phyloP scores from a whole-genome alignment of 495 filamentous ascomycete genomes.

The Hypomontagnella submonticulosa region DNA sequence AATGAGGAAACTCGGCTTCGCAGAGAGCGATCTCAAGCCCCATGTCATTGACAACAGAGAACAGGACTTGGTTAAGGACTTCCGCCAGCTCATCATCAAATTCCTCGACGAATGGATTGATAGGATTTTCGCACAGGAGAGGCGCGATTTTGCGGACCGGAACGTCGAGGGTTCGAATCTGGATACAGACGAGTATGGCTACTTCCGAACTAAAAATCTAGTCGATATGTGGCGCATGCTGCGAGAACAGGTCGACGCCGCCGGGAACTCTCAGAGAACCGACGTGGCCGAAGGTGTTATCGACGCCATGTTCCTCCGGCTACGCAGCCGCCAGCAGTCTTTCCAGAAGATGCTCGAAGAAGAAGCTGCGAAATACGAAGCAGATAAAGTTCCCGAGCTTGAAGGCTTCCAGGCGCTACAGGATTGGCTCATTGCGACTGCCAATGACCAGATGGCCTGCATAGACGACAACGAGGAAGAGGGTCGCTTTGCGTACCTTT shows the following conservation, averaged over 20 bases:
- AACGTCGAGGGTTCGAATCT: conserved; percentile 76
- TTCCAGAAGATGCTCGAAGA: conserved; percentile 91
- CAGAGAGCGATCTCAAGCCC: conserved; percentile 75
- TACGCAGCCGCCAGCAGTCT: conserved; percentile 79
- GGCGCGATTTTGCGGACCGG: conserved; percentile 79
- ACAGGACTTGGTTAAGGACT: conserved; percentile 89
- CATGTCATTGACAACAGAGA: conserved; percentile 90
- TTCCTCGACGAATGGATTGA: conserved; percentile 98
- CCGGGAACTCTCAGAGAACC: conserved; percentile 78
- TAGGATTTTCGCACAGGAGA: conserved; percentile 83
- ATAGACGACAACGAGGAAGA: conserved; percentile 88
- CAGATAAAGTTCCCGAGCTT: conserved; percentile 66
- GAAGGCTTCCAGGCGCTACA: conserved; percentile 85
- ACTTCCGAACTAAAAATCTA: conserved; percentile 88
- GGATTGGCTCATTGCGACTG: conserved; percentile 95
- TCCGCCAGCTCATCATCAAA: conserved; percentile 91
- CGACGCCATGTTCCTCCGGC: conserved; percentile 89
- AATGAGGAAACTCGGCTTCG: conserved; percentile 88
- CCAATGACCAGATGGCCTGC: conserved; percentile 97
- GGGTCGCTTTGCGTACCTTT: conserved; percentile 77
- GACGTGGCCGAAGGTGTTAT: conserved; percentile 94
- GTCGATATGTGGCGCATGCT: conserved; percentile 98
- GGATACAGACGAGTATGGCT: conserved; percentile 85
- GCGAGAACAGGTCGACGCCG: conserved; percentile 85
- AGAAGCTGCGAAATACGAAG: conserved; percentile 78